Evolutionary conservation across 805 yeast genomes (phyloP), one percentile per base, ranked within the genome.

Genomic region (Komagataella populi): DNA sequence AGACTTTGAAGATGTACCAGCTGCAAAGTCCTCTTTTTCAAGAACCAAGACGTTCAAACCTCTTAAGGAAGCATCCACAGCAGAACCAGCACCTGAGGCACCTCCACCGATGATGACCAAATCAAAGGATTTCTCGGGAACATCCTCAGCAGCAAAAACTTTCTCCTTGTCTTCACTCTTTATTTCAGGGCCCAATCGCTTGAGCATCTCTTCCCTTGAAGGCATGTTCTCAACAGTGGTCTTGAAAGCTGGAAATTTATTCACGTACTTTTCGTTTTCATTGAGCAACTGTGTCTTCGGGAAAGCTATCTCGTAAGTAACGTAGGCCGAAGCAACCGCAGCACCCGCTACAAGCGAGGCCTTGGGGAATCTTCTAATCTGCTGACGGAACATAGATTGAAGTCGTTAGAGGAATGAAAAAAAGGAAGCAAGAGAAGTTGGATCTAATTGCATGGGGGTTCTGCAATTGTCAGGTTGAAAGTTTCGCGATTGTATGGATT

Each of bases 21-120:
- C 76, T 6, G 96, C 96, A 63, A 85, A 90, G 71, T 90, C 98
- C 56, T 80, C 81, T 63, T 84, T 84, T 68, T 90, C 98, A 53
- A 90, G 76, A 53, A 90, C 67, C 50, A 95, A 86, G 46, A 88
- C 96, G 62, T 87, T 86, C 58, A 89, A 77, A 48, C 97, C 97
- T 67, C 98, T 77, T 46, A 95, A 78, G 24, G 84, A 78, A 44
- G 96, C 96, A 68, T 90, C 98, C 47, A 90, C 71, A 1, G 96
- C 97, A 48, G 87, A 79, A 54, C 97, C 98, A 4, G 96, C 72
- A 55, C 98, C 98, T 14, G 93, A 83, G 45, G 97, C 97, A 64
- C 98, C 98, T 58, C 96, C 97, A 55, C 98, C 98, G 58, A 91
- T 81, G 58, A 90, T 74, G 56, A 90, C 69, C n/a, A 90, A 76